Percentiles rank a stretch among this genome's conserved stretches.
Evolutionary conservation across 257 asterid species (phyloP).

Genomic region (Petrea volubilis): DNA sequence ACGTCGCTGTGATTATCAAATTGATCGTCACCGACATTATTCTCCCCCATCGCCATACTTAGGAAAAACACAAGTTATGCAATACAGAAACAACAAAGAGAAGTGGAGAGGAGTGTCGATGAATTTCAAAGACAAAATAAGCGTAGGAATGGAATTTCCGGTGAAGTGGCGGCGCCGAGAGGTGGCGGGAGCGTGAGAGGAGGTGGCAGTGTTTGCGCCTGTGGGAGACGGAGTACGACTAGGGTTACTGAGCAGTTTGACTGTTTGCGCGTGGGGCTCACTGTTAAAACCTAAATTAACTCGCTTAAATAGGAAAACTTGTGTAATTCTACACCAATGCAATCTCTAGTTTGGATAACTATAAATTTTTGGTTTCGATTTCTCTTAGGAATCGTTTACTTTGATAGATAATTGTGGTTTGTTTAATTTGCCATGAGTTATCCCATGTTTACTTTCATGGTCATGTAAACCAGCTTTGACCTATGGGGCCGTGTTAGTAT

Average conservation of each 20-base stretch:
- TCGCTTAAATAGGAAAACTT: too few species aligned
- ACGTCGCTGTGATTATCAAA: slow-evolving; percentile 49
- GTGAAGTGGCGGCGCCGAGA: slow-evolving; percentile 12
- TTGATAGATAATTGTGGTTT: too few species aligned
- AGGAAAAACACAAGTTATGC: not conserved
- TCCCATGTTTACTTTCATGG: too few species aligned
- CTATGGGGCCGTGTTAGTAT: too few species aligned
- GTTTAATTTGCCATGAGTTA: too few species aligned
- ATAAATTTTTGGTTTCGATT: too few species aligned
- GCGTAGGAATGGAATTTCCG: not conserved
- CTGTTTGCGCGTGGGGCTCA: not conserved
- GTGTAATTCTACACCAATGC: too few species aligned
- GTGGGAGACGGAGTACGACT: slow-evolving; percentile 12
- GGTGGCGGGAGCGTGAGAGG: slow-evolving; percentile 22
- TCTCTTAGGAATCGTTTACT: too few species aligned
- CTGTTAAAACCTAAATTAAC: too few species aligned
- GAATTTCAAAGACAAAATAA: not conserved
- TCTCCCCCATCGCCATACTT: slow-evolving; percentile 54
- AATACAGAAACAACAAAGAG: not conserved
- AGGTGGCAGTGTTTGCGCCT: not conserved
- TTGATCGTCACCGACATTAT: slow-evolving; percentile 38
- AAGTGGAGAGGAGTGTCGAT: not conserved
- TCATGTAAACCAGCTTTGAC: too few species aligned
- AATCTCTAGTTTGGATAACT: too few species aligned
- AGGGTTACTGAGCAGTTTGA: slow-evolving; percentile 36